Evolutionary conservation across 371 early-diverging fungal species (phyloP), one percentile per base, ranked within the genome.

Genomic region (Dichotomocladium elegans): DNA sequence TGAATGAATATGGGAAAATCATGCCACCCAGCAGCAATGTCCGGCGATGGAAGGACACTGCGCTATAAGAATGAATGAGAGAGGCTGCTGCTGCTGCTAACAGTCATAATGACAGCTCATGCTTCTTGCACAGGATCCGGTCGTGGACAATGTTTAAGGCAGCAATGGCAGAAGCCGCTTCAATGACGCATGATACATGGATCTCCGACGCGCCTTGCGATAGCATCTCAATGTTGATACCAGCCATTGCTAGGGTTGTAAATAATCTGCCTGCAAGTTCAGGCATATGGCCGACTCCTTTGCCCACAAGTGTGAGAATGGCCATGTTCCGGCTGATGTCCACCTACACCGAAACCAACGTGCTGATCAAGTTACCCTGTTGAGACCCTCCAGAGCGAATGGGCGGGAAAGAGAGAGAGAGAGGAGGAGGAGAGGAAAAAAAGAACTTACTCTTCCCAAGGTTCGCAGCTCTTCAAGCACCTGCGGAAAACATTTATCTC

Each of bases 221-320:
- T 56, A 98, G 95, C 95, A 98, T 99, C 68, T 98, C 98, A 55
- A 99, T 95, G 64, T 96, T 99, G 60, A 97, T 88, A 48, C 85
- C 80, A 47, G 90, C 86, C 40, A 82, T 82, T 17, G 96, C 96
- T 43, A 99, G 72, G 0, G 92, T 91, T 19, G 81, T 79, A 69
- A 99, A 98, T 94, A 99, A 94, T 60, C 80, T 81, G 12, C 94
- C 90, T 19, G 96, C 90, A 51, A 93, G 88, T 57, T 98, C 99
- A 24, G 95, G 93, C 90, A 91, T 88, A 68, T 93, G 91, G 41
- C 91, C 86, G 96, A 99, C 95, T 61, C 93, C 91, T 48, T 87
- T 82, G 43, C 99, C 99, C 11, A 99, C 96, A 42, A 98, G 82
- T 14, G 95, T 94, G 50, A 99, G 72, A 56, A 99, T 99, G 37